phyloP scores from a whole-genome alignment of 768 basidiomycete species.

The Megacollybia marginata region DNA sequence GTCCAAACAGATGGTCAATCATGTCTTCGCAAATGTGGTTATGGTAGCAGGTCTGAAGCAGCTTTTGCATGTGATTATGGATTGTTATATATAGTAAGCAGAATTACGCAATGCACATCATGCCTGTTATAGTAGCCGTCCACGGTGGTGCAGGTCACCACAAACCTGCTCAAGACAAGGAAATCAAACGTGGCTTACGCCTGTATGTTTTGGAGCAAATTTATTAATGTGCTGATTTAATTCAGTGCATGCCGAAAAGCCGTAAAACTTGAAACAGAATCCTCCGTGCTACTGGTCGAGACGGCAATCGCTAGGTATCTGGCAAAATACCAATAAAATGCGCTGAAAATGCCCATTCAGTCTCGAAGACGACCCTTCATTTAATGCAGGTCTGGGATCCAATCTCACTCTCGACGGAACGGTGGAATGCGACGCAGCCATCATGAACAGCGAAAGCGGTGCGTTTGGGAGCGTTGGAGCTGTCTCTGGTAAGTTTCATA shows the following conservation, averaged over 20 bases:
- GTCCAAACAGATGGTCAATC: conserved; percentile 91
- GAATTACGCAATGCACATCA: conserved; percentile 16
- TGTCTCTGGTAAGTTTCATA: conserved; percentile 41
- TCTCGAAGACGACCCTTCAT: conserved; percentile 57
- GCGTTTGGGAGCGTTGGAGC: conserved; percentile 71
- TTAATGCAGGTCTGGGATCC: conserved; percentile 77
- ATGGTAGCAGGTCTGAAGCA: background rate
- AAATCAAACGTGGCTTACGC: conserved; percentile 49
- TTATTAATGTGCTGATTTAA: background rate
- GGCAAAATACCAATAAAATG: too few species aligned
- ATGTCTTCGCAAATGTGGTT: conserved; percentile 29
- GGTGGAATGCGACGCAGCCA: conserved; percentile 78
- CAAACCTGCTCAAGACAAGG: conserved; percentile 33
- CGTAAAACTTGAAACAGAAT: conserved; percentile 2
- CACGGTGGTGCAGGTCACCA: conserved; percentile 81
- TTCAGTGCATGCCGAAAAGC: conserved; percentile 1
- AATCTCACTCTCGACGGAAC: conserved; percentile 68
- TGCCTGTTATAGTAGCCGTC: conserved; percentile 41
- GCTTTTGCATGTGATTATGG: too few species aligned
- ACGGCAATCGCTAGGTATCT: conserved; percentile 31
- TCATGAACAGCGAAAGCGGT: conserved; percentile 42
- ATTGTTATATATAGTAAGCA: too few species aligned
- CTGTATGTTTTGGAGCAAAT: conserved; percentile 26
- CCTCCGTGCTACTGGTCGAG: conserved; percentile 41
- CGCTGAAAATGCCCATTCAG: conserved; percentile 3